Base-by-base conservation (phyloP, 2,329 filamentous ascomycete genomes). In the Calcarisporium arbuscula region DNA sequence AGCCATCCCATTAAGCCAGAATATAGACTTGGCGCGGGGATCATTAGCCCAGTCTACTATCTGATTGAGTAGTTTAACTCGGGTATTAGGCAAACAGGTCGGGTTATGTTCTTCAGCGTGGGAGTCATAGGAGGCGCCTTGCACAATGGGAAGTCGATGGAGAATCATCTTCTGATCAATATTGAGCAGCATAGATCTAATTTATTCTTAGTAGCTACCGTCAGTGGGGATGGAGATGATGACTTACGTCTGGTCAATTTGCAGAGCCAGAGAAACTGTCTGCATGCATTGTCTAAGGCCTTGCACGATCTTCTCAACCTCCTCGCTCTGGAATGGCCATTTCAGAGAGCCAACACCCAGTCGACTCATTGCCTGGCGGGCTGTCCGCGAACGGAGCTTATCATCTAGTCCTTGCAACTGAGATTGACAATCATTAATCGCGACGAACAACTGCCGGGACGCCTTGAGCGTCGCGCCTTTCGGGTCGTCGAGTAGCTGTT, bases 1-100 rank as follows among this genome's bases (percentile, higher is more conserved):
- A 2, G 57, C 60, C 50, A 60, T 58, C 4, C 58, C 60, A 8
- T 54, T 54, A 2, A 65, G 47, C 60, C 54, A 64, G 36, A 60
- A 60, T 4, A 62, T 49, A 12, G 41, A 14, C 20, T 55, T 36
- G 14, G 35, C 26, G 5, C 42, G 10, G 5, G 36, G 37, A 11
- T 50, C 35, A 2, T 47, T 32, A 4, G 38, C 44, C 61, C 56
- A 65, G 4, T 41, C 18, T 6, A 20, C 12, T 16, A 65, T 56
- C 5, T 51, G 6, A 2, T 35, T 14, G 1, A 60, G 45, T 9
- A 64, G 47, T 1, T 58, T 45, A 4, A 50, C 40, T 35, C 52
- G 46, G 5, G 58, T 64, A 14, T 42, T 35, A n/a, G 35, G 41
- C 10, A 49, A 44, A 26, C 54, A 65, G 23, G 35, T 46, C 6